Evolutionary conservation across 345 rosid genomes (phyloP).

Genomic region (Atalantia buxifolia): DNA sequence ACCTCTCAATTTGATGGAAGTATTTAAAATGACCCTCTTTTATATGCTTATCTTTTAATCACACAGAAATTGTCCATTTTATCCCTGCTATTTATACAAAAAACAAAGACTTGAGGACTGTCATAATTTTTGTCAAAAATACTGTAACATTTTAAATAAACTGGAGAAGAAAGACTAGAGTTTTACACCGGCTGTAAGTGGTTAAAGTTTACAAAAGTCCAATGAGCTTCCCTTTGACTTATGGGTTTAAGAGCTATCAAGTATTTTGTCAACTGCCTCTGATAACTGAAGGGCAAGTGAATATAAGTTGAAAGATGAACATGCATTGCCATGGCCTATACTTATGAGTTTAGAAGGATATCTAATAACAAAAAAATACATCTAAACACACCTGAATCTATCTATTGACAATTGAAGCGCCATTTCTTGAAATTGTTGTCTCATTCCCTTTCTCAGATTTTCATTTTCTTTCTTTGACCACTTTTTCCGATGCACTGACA

Average conservation of each 20-base stretch:
- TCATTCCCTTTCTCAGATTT: constrained; percentile 69
- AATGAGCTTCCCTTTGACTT: not conserved
- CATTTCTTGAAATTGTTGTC: constrained; percentile 75
- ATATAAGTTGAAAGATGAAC: not conserved
- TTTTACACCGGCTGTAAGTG: not conserved
- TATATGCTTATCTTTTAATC: not conserved
- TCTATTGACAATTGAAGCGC: constrained; percentile 55
- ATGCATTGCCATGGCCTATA: not conserved
- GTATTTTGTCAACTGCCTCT: not conserved
- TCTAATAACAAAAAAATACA: not conserved
- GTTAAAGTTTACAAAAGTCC: not conserved
- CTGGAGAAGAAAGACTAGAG: not conserved
- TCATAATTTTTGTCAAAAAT: not conserved
- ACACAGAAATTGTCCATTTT: not conserved
- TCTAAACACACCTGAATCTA: constrained; percentile 44
- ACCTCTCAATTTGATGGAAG: not conserved
- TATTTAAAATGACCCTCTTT: not conserved
- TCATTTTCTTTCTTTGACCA: constrained; percentile 71
- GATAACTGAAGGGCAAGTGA: not conserved
- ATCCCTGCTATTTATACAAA: not conserved
- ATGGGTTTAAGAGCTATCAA: not conserved
- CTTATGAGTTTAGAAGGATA: constrained; percentile 1
- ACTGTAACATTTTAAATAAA: not conserved
- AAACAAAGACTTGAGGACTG: not conserved
- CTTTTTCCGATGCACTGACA: constrained; percentile 45